These are phyloP conservation scores for Aspergillus olivimuriae DNA, from an alignment of 495 filamentous ascomycete species.

Conservation along the genomic window DNA sequence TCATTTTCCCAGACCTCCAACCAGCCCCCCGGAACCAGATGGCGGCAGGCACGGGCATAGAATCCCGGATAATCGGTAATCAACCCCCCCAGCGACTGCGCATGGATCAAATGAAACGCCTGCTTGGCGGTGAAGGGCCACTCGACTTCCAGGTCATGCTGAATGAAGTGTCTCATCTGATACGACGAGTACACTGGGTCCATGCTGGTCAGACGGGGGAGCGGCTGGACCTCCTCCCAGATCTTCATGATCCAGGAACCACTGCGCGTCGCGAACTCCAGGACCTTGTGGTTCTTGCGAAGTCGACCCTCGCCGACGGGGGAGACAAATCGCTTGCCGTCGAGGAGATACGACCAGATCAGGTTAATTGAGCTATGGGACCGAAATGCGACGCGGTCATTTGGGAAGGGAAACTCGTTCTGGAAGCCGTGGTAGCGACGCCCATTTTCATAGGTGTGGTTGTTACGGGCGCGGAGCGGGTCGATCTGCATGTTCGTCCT, in stretches of 20 bases:
- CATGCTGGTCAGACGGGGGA: neutral
- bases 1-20: constrained; percentile 6
- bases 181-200: neutral
- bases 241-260: neutral
- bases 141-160: neutral
- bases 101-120: constrained; percentile 7
- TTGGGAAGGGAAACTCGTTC: constrained; percentile 2
- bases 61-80: constrained; percentile 2
- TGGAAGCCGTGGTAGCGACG: constrained; percentile 6
- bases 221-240: neutral
- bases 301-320: neutral
- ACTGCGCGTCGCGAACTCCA: neutral
- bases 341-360: constrained; percentile 1
- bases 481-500: neutral
- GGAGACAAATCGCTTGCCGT: neutral
- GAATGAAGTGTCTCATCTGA: neutral
- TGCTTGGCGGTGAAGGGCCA: constrained; percentile 6
- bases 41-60: neutral
- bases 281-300: neutral
- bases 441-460: constrained; percentile 9
- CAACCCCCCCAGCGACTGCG: constrained; percentile 2
- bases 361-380: neutral
- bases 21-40: constrained; percentile 5
- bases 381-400: neutral
- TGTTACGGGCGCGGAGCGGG: constrained; percentile 1